phyloP scores from a whole-genome alignment of 768 basidiomycete species.

The Mycena albidolilacea region DNA sequence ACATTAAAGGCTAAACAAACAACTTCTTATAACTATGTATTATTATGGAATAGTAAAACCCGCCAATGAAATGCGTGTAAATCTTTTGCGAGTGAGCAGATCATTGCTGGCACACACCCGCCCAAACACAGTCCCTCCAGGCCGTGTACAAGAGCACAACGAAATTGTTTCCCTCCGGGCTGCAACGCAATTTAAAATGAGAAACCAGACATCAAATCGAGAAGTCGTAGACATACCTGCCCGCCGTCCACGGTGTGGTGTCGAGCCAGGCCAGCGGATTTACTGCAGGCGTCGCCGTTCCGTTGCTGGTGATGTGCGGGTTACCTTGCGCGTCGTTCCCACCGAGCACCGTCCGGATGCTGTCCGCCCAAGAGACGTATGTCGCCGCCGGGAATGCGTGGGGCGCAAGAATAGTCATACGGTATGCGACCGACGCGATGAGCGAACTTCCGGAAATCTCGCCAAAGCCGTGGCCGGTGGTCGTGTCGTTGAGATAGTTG shows the following conservation, averaged over 20 bases:
- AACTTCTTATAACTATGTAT: too few species aligned
- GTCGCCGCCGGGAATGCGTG: constrained; percentile 35
- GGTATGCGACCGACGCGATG: constrained; percentile 56
- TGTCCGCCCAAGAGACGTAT: constrained; percentile 47
- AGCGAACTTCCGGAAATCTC: constrained; percentile 62
- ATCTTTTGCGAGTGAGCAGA: neutral
- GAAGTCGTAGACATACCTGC: constrained; percentile 42
- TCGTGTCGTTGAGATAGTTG: constrained; percentile 57
- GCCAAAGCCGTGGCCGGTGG: constrained; percentile 54
- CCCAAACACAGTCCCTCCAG: constrained; percentile 57
- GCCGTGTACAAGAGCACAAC: constrained; percentile 58
- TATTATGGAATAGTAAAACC: too few species aligned
- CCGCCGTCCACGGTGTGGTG: constrained; percentile 50
- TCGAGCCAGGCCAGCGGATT: constrained; percentile 58
- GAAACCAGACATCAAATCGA: neutral
- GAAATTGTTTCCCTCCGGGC: constrained; percentile 58
- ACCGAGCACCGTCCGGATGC: constrained; percentile 42
- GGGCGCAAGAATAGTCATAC: constrained; percentile 45
- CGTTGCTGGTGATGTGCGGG: constrained; percentile 47
- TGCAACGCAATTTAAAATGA: neutral
- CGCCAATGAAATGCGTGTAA: neutral
- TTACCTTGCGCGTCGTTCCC: neutral
- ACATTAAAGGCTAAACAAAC: neutral
- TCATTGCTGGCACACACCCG: constrained; percentile 31
- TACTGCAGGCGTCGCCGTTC: constrained; percentile 54